A percentile compares a stretch with the other conserved stretches of the same genome.
These are phyloP conservation scores for Annulohypoxylon nitens DNA, from an alignment of 495 filamentous ascomycete species.

Conservation along the genomic window DNA sequence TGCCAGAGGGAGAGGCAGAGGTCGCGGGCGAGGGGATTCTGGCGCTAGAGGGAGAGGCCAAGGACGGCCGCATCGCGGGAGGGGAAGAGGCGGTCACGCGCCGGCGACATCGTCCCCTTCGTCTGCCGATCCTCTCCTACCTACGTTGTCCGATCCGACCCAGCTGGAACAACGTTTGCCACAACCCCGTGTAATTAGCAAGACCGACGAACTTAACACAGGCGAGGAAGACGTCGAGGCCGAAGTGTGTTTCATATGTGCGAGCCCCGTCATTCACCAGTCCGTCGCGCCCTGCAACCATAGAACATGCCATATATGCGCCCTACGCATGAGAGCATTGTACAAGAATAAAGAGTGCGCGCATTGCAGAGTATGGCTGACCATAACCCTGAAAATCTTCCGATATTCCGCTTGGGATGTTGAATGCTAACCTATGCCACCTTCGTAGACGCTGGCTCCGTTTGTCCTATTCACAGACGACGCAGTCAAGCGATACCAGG, in stretches of 20 bases:
- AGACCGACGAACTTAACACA: slow-evolving; percentile 23
- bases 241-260: slow-evolving; percentile 97
- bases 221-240: slow-evolving; percentile 70
- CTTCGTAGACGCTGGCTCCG: slow-evolving; percentile 74
- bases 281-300: slow-evolving; percentile 95
- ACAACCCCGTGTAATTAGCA: slow-evolving; percentile 20
- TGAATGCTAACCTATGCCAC: slow-evolving; percentile 47
- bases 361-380: slow-evolving; percentile 84
- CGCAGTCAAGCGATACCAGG: slow-evolving; percentile 80
- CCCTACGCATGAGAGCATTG: slow-evolving; percentile 85
- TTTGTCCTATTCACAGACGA: slow-evolving; percentile 95
- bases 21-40: slow-evolving; percentile 45
- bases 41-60: slow-evolving; percentile 24
- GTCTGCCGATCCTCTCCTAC: background rate
- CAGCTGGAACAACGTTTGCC: slow-evolving; percentile 8
- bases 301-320: slow-evolving; percentile 94
- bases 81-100: slow-evolving; percentile 47
- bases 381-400: background rate
- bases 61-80: slow-evolving; percentile 46
- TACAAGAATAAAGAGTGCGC: slow-evolving; percentile 97
- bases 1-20: slow-evolving; percentile 55
- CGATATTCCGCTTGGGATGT: background rate
- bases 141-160: slow-evolving; percentile 6
- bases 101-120: slow-evolving; percentile 7
- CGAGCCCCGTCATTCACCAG: slow-evolving; percentile 84